These are phyloP conservation scores for Colletotrichum sp. DNA, from an alignment of 2,329 filamentous ascomycete genomes.

Conservation along the genomic window DNA sequence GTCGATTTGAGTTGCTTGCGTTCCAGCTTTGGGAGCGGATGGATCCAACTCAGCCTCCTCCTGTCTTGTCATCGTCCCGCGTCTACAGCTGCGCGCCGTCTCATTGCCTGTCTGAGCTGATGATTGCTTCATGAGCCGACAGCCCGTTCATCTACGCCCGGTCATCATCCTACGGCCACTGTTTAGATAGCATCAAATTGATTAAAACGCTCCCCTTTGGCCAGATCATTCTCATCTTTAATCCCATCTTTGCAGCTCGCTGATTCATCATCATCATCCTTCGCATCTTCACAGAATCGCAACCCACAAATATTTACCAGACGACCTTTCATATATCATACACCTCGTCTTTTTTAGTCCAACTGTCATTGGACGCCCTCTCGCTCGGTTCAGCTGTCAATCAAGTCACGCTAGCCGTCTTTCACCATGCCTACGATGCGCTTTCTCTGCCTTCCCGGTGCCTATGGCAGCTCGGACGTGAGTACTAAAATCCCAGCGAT, in stretches of 20 bases:
- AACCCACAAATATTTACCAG: neutral
- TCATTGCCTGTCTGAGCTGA: constrained; percentile 22
- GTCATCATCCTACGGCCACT: neutral
- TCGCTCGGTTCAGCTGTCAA: neutral
- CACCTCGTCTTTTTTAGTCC: neutral
- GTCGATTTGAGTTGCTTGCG: neutral
- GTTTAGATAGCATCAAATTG: constrained; percentile 4
- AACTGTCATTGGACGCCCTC: neutral
- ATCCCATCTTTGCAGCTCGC: constrained; percentile 3
- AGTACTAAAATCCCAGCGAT: constrained; percentile 27
- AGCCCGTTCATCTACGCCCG: constrained; percentile 1
- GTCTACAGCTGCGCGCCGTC: constrained; percentile 7
- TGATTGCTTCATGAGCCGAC: constrained; percentile 13
- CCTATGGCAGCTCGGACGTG: constrained; percentile 61
- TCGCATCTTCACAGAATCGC: neutral
- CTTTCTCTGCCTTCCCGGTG: constrained; percentile 62
- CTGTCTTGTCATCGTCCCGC: constrained; percentile 19
- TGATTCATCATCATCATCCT: constrained; percentile 4
- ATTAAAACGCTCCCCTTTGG: constrained; percentile 17
- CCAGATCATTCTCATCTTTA: neutral
- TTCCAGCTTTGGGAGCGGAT: neutral
- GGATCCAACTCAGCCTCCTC: constrained; percentile 13
- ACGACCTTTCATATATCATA: neutral
- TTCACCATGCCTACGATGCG: constrained; percentile 45
- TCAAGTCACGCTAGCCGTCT: neutral